Evolutionary conservation across 2,329 filamentous ascomycete genomes (phyloP), one percentile per base, ranked within the genome.

Genomic region (Pseudopyrenochaeta lycopersici): DNA sequence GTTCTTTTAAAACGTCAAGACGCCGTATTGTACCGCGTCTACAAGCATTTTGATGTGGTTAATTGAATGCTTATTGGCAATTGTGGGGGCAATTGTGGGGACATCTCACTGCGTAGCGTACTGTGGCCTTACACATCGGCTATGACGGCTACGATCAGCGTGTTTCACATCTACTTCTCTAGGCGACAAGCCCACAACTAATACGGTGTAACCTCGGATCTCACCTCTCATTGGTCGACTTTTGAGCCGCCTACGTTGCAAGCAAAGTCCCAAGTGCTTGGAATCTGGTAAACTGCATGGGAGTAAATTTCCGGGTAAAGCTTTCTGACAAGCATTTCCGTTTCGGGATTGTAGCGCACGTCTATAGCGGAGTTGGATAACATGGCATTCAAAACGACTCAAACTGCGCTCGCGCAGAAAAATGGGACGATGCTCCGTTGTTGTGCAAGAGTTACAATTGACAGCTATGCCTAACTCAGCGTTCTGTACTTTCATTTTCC

Each of bases 191-290:
- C 14, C 23, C n/a, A 41, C 35, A 36, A 9, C 12, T 29, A 43
- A 15, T 30, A 39, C 31, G n/a, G 39, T 21, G 21, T 3, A 10
- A n/a, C n/a, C n/a, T n/a, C n/a, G n/a, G n/a, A n/a, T n/a, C n/a
- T 36, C 4, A 12, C n/a, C 23, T 14, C 23, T 35, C 3, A 30
- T 36, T 39, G 44, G 39, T 15, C 21, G 2, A n/a, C n/a, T n/a
- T 41, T 36, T 15, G 17, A 18, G 15, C 10, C 38, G 43, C 38
- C 49, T 47, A 48, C 29, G 31, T 41, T 23, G 29, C 46, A 30
- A n/a, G 15, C 54, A 56, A 56, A 51, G 45, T 44, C 30, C 49
- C 50, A 56, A 53, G 36, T 11, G 42, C 49, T 50, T 56, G 49
- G 54, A 3, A 7, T 44, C 29, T 32, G 44, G 46, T 11, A 20